Base-by-base conservation (phyloP, 2,329 filamentous ascomycete species). In the Endoconidiophora polonica region DNA sequence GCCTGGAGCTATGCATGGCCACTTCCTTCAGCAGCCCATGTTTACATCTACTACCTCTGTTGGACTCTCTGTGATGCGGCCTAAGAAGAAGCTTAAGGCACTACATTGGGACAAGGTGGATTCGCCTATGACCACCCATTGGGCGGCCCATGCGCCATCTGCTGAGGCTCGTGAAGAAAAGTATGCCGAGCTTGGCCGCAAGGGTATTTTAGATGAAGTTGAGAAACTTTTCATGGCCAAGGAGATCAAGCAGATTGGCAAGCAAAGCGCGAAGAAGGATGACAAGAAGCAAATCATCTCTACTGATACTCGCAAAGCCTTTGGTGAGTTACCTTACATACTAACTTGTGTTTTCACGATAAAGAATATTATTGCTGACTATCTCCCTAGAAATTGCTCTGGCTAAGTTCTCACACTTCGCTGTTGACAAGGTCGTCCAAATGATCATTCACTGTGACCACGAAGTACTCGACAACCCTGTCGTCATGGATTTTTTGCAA, bases 41-140 rank as follows among this genome's bases (percentile, higher is more conserved):
- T 74, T 76, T 54, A 66, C 69, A 18, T 62, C 72, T 4, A 67
- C 77, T 9, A 59, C 65, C 20, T 74, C 77, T 5, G 71, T 86
- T 57, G 78, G 81, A 41, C 67, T 94, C 58, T 81, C 86, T 36
- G 83, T 87, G 54, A 85, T 87, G 48, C 74, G 90, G 58, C 87
- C 91, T 20, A 96, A 95, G 76, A 96, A 94, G 79, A 98, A 96
- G 73, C 86, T 98, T 65, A 98, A 98, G 77, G 90, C 90, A 53
- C 74, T 98, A 57, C 91, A 98, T 68, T 96, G 91, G 90, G 91
- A 98, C 67, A 96, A 96, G 71, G 86, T 98, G 49, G 91, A 98
- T 65, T 77, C 84, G 48, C 85, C 87, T 20, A 79, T 91, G 62
- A 83, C 86, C 46, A 95, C 90, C 49, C 85, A 95, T 58, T 96